These are phyloP conservation scores for Rhexocercosporidium sp. DNA, from an alignment of 2,329 filamentous ascomycete genomes.

Conservation along the genomic window DNA sequence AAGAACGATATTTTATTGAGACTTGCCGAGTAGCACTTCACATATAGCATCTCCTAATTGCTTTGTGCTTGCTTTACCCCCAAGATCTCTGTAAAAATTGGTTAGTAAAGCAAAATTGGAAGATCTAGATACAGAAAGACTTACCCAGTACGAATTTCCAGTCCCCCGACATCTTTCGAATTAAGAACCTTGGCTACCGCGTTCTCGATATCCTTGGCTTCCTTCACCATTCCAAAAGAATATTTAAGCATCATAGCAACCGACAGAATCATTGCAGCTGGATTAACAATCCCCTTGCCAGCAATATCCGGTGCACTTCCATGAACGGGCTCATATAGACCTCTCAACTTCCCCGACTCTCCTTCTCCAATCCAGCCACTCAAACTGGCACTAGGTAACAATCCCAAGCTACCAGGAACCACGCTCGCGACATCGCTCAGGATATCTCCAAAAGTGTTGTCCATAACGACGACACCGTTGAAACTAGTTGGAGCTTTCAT, in stretches of 20 bases:
- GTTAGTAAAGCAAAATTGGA: neutral
- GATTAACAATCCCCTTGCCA: slow-evolving; percentile 87
- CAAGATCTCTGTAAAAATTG: neutral
- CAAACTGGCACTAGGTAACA: slow-evolving; percentile 84
- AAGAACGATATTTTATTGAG: neutral
- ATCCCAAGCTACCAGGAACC: slow-evolving; percentile 84
- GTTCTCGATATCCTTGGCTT: slow-evolving; percentile 77
- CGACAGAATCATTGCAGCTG: slow-evolving; percentile 87
- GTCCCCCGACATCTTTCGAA: slow-evolving; percentile 41
- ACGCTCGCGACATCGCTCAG: slow-evolving; percentile 91
- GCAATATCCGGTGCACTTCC: slow-evolving; percentile 91
- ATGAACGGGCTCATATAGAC: slow-evolving; percentile 96
- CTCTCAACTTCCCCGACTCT: slow-evolving; percentile 54
- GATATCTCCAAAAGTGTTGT: slow-evolving; percentile 88
- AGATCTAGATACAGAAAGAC: neutral
- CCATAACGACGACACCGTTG: slow-evolving; percentile 88
- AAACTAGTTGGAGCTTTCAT: slow-evolving; percentile 85
- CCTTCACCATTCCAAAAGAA: slow-evolving; percentile 75
- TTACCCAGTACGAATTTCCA: slow-evolving; percentile 14
- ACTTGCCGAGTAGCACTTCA: neutral
- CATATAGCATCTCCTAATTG: slow-evolving; percentile 10
- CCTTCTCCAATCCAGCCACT: slow-evolving; percentile 5
- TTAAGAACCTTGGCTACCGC: slow-evolving; percentile 82
- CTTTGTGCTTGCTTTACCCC: slow-evolving; percentile 9
- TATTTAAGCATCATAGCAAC: slow-evolving; percentile 95